Base-by-base conservation (phyloP, 1,284 basidiomycete species). In the Anthracocystis walkeri region DNA sequence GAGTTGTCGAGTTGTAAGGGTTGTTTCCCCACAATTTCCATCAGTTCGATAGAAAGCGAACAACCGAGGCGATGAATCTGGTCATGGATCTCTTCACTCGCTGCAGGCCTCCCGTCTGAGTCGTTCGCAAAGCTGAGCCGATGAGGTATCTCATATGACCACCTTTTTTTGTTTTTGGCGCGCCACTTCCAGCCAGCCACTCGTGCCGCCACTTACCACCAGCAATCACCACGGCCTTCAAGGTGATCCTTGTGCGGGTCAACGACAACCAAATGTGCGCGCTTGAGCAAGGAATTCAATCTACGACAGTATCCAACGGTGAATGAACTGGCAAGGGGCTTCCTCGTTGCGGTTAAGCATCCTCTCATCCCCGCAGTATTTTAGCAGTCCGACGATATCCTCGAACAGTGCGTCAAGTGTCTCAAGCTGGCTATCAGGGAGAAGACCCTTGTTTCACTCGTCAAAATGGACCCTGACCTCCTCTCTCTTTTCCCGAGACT, bases 131-230 rank as follows among this genome's bases (percentile, higher is more conserved):
- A 49, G 12, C 16, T 18, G 35, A 38, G 35, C 33, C 33, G 11
- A 49, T 49, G 48, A 27, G 48, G 16, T 48, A 48, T n/a, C 46
- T 48, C 46, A 48, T 48, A 49, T 31, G 27, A 33, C 48, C 48
- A 20, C 48, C 20, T 31, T 29, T 31, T 31, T 29, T 46, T 49
- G n/a, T 38, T 16, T 38, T 38, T 38, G 35, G 35, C 14, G 48
- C 48, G 48, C 48, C 48, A 31, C 48, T 25, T 31, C 18, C 48
- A 49, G 48, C 48, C 48, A 49, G 48, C 48, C 48, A 49, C 48
- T 14, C 35, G 16, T 16, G 35, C 35, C 35, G 12, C 35, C 35
- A 38, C 14, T 38, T 8, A 48, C 46, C 25, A 16, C 27, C 45
- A 48, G 27, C 27, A 29, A 21, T 38, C 35, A 38, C 35, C 16